Percentiles rank a stretch among this genome's conserved stretches.
phyloP scores from a whole-genome alignment of 768 basidiomycete genomes.

The Auriscalpium microsporum region DNA sequence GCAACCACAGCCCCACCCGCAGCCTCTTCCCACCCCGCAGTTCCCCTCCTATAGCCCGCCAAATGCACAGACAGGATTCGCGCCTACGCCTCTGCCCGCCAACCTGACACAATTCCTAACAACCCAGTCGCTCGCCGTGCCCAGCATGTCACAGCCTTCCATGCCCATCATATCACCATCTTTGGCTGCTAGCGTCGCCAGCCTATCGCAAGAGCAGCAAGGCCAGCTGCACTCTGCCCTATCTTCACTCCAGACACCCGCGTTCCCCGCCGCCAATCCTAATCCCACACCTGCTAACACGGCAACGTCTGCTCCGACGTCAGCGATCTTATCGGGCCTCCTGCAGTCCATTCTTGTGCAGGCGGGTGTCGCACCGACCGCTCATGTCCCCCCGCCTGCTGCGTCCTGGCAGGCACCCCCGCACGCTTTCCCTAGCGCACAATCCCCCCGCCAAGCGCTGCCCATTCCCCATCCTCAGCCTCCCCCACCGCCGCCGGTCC shows the following conservation, averaged over 20 bases:
- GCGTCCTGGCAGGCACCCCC: background rate
- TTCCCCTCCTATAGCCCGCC: background rate
- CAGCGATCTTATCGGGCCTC: too few species aligned
- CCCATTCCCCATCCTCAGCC: background rate
- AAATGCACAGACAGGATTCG: background rate
- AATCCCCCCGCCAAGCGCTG: background rate
- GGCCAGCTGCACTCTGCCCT: background rate
- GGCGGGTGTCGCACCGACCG: too few species aligned
- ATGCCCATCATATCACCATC: background rate
- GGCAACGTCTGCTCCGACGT: too few species aligned
- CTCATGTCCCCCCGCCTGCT: background rate
- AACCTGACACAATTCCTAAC: background rate
- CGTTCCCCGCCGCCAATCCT: background rate
- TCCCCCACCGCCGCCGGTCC: background rate
- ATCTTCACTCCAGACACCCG: background rate
- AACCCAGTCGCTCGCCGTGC: background rate
- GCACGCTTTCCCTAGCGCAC: background rate
- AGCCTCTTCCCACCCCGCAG: conserved; percentile 3
- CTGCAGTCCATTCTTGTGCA: too few species aligned
- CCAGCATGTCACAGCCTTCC: background rate
- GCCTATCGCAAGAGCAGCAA: background rate
- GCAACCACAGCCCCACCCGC: background rate
- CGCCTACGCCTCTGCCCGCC: conserved; percentile 23
- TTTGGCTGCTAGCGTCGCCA: background rate
- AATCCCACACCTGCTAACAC: background rate